Conservation (phyloP, 129 eudicot species). For the Flaveria robusta region DNA sequence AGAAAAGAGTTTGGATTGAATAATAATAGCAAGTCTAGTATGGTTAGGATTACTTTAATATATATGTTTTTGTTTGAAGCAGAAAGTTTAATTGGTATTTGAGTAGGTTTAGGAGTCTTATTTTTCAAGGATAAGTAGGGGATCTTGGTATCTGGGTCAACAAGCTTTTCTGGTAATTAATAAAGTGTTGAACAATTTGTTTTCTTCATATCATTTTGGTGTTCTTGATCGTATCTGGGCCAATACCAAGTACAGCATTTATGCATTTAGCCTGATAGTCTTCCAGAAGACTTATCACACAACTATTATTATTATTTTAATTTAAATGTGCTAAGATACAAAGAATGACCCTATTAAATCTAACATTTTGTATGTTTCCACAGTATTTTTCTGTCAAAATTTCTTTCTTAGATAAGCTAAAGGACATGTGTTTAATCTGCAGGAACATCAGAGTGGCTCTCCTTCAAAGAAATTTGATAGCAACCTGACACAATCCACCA, state of each 20-base stretch:
- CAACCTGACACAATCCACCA: constrained; percentile 55
- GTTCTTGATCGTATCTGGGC: too few relatives aligned
- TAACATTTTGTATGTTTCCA: constrained; percentile 2
- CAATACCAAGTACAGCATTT: background rate
- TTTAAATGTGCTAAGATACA: background rate
- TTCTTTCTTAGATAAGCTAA: constrained; percentile 21
- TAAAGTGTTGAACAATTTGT: too few relatives aligned
- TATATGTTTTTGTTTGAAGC: too few relatives aligned
- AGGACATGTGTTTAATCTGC: constrained; percentile 28
- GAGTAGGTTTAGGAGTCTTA: too few relatives aligned
- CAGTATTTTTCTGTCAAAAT: background rate
- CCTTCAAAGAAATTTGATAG: constrained; percentile 60
- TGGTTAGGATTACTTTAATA: too few relatives aligned
- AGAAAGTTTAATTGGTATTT: too few relatives aligned
- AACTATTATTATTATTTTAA: background rate
- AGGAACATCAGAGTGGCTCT: constrained; percentile 49
- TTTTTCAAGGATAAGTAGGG: too few relatives aligned
- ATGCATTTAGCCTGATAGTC: background rate
- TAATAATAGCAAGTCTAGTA: too few relatives aligned
- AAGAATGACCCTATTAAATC: constrained; percentile 12
- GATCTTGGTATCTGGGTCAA: too few relatives aligned
- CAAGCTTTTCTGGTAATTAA: too few relatives aligned
- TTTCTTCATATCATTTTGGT: too few relatives aligned
- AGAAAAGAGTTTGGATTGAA: too few relatives aligned
- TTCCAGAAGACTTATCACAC: constrained; percentile 12